Conservation (phyloP, 495 filamentous ascomycete genomes). For the Parmelia sp. region DNA sequence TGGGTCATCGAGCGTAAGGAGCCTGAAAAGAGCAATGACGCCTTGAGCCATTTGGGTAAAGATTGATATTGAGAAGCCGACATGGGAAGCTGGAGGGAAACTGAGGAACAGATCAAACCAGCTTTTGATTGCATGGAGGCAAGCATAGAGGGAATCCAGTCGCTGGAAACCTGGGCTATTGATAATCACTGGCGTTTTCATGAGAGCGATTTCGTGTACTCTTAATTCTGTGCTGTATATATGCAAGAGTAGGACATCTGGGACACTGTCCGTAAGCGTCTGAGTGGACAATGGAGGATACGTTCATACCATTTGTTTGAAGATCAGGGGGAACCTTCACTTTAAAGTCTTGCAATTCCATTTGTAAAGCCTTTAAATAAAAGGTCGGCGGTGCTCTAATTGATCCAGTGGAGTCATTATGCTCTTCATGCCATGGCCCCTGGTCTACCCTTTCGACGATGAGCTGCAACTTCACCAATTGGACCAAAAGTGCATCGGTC, state of each 20-base stretch:
- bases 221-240: conserved; percentile 38
- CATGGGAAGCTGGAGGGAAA: conserved; percentile 31
- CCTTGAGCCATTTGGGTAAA: conserved; percentile 41
- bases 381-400: conserved; percentile 20
- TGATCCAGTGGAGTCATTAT: conserved; percentile 24
- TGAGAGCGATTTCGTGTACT: conserved; percentile 40
- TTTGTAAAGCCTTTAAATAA: conserved; percentile 41
- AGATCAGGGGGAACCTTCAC: conserved; percentile 33
- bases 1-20: conserved; percentile 37
- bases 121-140: conserved; percentile 35
- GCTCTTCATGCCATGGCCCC: neutral
- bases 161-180: conserved; percentile 30
- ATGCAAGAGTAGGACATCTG: conserved; percentile 37
- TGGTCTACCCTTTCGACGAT: conserved; percentile 34
- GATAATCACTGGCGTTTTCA: conserved; percentile 22
- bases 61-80: conserved; percentile 34
- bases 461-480: conserved; percentile 43
- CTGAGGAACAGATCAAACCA: conserved; percentile 36
- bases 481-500: conserved; percentile 45
- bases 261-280: neutral
- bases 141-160: conserved; percentile 33
- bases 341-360: conserved; percentile 38
- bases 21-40: conserved; percentile 38
- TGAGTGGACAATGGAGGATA: neutral
- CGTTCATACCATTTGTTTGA: conserved; percentile 38